These are phyloP conservation scores for Solanum pimpinellifolium DNA, from an alignment of 257 asterid genomes.

Conservation along the genomic window DNA sequence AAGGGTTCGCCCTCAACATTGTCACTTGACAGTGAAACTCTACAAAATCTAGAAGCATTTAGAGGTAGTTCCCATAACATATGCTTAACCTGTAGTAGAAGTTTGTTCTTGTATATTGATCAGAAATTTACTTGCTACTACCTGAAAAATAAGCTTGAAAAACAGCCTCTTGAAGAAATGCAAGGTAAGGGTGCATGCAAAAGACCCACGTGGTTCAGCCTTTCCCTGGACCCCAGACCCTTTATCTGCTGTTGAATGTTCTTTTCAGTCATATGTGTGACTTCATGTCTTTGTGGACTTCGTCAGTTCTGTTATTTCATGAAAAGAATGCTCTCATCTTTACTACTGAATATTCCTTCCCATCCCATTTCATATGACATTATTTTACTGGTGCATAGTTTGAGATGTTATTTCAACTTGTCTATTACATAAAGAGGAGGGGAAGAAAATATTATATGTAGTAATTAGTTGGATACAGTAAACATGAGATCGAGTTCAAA, in stretches of 20 bases:
- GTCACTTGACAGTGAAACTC: slow-evolving; percentile 54
- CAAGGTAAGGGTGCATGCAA: background rate
- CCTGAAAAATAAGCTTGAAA: background rate
- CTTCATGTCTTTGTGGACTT: background rate
- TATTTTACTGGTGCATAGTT: background rate
- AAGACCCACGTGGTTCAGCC: background rate
- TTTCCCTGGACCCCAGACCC: background rate
- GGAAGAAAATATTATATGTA: background rate
- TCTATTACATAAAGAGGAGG: background rate
- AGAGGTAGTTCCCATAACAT: slow-evolving; percentile 30
- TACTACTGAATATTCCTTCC: background rate
- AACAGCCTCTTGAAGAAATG: background rate
- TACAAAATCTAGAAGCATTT: slow-evolving; percentile 44
- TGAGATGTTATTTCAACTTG: background rate
- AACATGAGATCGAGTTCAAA: background rate
- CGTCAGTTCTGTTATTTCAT: background rate
- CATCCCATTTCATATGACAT: background rate
- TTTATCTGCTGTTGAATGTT: background rate
- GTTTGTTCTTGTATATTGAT: background rate
- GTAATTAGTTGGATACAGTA: background rate
- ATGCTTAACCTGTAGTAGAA: background rate
- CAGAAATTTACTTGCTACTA: background rate
- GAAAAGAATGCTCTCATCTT: background rate
- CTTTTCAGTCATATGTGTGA: background rate
- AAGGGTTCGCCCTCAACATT: slow-evolving; percentile 50